phyloP scores from a whole-genome alignment of 371 early-diverging fungal species.

The Entomophthora muscae region DNA sequence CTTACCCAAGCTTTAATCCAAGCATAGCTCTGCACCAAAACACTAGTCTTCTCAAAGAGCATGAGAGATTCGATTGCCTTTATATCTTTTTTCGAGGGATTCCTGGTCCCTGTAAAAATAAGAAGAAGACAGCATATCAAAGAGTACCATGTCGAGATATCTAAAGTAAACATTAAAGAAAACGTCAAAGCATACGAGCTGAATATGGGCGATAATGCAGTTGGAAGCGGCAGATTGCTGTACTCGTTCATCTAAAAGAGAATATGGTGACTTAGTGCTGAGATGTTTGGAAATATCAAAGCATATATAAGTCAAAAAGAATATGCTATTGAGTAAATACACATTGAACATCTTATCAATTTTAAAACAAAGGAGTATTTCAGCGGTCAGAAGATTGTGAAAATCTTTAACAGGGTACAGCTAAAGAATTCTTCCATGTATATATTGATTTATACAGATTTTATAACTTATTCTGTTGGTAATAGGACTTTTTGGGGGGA shows the following conservation, averaged over 20 bases:
- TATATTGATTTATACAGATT: too few species aligned
- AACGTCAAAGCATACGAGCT: neutral
- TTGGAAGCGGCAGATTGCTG: neutral
- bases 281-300: neutral
- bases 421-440: too few species aligned
- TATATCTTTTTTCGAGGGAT: neutral
- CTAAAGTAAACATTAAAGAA: neutral
- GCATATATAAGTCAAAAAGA: too few species aligned
- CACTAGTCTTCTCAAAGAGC: neutral
- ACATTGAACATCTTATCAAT: too few species aligned
- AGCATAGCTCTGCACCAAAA: neutral
- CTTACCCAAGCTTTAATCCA: neutral
- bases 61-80: neutral
- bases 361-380: too few species aligned
- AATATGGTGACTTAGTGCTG: neutral
- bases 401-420: too few species aligned
- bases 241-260: neutral
- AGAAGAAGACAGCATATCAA: neutral
- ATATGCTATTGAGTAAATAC: too few species aligned
- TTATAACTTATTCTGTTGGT: too few species aligned
- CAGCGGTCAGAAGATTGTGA: too few species aligned
- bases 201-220: neutral
- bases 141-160: neutral
- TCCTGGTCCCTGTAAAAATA: neutral
- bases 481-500: too few species aligned